phyloP scores from a whole-genome alignment of 202 grass and related monocot genomes.

The Eragrostis tef region DNA sequence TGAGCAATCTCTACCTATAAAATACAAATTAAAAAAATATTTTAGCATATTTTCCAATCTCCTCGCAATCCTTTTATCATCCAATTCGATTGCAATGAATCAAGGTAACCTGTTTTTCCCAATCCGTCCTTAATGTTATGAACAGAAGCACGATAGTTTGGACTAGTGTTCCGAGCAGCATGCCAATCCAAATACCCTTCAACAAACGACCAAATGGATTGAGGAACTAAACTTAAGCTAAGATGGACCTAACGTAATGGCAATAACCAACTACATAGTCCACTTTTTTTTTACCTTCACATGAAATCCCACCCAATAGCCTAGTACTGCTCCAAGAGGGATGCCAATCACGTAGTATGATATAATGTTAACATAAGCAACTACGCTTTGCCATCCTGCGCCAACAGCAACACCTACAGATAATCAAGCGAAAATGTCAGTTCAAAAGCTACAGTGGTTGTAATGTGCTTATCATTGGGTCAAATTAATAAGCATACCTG shows the following conservation, averaged over 20 bases:
- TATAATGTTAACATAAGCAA: constrained; percentile 81
- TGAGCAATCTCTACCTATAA: constrained; percentile 53
- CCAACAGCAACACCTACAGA: constrained; percentile 73
- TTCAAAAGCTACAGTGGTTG: not conserved
- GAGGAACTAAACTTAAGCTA: not conserved
- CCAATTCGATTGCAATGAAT: not conserved
- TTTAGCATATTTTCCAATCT: not conserved
- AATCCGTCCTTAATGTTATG: constrained; percentile 70
- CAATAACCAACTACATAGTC: not conserved
- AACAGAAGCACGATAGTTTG: constrained; percentile 69
- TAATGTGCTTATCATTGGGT: not conserved
- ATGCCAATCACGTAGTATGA: constrained; percentile 83
- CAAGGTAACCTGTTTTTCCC: constrained; percentile 66
- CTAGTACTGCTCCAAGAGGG: constrained; percentile 67
- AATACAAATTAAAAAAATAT: not conserved
- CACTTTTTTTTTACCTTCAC: constrained; percentile 51
- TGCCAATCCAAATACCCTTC: constrained; percentile 91
- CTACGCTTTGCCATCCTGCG: constrained; percentile 68
- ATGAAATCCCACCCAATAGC: constrained; percentile 58
- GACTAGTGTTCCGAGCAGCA: constrained; percentile 72
- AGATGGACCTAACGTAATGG: not conserved
- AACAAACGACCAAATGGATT: constrained; percentile 7
- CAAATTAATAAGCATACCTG: constrained; percentile 53
- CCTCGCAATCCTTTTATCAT: not conserved
- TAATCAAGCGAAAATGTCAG: not conserved